Evolutionary conservation across 2,329 filamentous ascomycete species (phyloP), one percentile per base, ranked within the genome.

Genomic region (Cryphonectria japonica): DNA sequence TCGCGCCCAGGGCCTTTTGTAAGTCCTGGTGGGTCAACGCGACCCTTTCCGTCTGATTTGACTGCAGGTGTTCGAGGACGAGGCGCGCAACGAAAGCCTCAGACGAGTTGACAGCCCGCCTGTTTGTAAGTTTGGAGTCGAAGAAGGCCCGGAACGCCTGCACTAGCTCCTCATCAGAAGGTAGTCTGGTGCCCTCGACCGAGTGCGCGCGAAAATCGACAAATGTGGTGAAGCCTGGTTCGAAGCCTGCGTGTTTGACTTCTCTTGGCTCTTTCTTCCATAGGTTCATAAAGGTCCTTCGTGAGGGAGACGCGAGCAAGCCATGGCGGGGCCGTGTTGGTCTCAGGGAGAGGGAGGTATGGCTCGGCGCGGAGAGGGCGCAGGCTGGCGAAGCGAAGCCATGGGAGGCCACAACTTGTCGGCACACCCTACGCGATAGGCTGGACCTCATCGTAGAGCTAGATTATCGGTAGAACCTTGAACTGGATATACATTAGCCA

Each of bases 171-270:
- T 85, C 79, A 3, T 85, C 82, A 0, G 87, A 80, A 22, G 93
- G 94, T 13, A 89, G 87, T 46, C 93, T 88, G 50, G 90, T 84
- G 67, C 87, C 85, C 69, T 92, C 86, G 67, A 87, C 85, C 75
- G 91, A 82, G 72, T 89, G 87, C 75, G 88, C 88, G 67, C 87
- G 84, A 79, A 93, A 87, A 71, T 92, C 87, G 76, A 92, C 87
- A 82, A 97, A 88, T 22, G 86, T 87, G 74, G 89, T 88, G 76
- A 94, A 88, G 68, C 94, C 94, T 0, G 89, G 92, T 76, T 90
- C 92, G 72, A 90, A 83, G 75, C 90, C 86, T 66, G 90, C 84
- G 32, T 88, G 84, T 78, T 89, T 91, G 60, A 90, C 80, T 70
- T 87, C 83, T 71, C 88, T 85, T 26, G 89, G 86, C 3, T 88